These are phyloP conservation scores for Symbiodinium natans DNA, from an alignment of 73 alveolate genomes.

Conservation along the genomic window DNA sequence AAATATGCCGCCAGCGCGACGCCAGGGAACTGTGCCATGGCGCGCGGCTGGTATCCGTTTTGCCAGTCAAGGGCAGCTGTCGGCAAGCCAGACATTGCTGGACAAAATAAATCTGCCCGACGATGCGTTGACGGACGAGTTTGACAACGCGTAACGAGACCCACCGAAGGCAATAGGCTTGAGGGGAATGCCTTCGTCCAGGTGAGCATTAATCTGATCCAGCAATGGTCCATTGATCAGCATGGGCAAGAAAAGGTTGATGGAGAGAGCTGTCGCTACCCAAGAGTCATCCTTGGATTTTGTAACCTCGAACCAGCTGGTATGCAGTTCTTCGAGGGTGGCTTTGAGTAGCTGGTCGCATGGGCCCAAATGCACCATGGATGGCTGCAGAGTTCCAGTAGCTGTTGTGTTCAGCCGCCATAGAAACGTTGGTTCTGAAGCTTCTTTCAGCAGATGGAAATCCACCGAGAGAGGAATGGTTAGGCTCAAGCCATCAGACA, in stretches of 20 bases:
- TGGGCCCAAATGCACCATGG: background rate
- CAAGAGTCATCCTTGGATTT: slow-evolving; percentile 56
- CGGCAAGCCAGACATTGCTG: slow-evolving; percentile 18
- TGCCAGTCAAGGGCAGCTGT: slow-evolving; percentile 5
- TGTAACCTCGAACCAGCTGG: slow-evolving; percentile 57
- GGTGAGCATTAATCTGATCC: background rate
- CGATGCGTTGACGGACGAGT: background rate
- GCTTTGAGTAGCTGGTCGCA: slow-evolving; percentile 24
- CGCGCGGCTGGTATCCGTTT: no score
- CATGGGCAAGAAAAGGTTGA: slow-evolving; percentile 34
- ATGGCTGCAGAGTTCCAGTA: background rate
- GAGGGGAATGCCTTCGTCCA: slow-evolving; percentile 30
- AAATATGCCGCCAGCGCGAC: background rate
- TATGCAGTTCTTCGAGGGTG: background rate
- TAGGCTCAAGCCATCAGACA: background rate
- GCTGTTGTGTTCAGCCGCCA: slow-evolving; percentile 71
- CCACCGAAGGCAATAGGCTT: background rate
- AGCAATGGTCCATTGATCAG: slow-evolving; percentile 22
- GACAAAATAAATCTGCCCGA: background rate
- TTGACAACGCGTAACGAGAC: slow-evolving; percentile 12
- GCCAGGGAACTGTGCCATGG: background rate
- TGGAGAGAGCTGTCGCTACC: slow-evolving; percentile 66
- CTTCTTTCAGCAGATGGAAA: background rate
- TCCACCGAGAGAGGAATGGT: slow-evolving; percentile 38
- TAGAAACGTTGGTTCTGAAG: background rate